A percentile compares a stretch with the other conserved stretches of the same genome.
These are phyloP conservation scores for Iberis pinnata DNA, from an alignment of 345 rosid species.

Conservation along the genomic window DNA sequence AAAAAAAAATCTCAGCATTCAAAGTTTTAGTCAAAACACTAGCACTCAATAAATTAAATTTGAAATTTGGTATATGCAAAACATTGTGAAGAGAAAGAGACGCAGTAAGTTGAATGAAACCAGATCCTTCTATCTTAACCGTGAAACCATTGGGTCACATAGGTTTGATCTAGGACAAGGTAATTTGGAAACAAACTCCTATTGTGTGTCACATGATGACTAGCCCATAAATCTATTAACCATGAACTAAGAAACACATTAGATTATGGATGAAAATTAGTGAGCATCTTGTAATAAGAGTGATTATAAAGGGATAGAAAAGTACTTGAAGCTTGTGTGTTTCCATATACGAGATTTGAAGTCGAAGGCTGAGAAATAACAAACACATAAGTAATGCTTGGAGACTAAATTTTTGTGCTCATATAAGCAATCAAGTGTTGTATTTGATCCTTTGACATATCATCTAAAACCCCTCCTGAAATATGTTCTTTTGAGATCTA, in stretches of 20 bases:
- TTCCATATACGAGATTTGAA: too few relatives aligned
- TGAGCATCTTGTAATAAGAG: not conserved
- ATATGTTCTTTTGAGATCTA: too few relatives aligned
- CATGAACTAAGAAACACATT: not conserved
- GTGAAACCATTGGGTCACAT: not conserved
- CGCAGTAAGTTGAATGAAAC: not conserved
- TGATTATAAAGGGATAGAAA: too few relatives aligned
- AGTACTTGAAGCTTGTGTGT: too few relatives aligned
- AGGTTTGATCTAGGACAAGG: not conserved
- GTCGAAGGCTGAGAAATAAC: too few relatives aligned
- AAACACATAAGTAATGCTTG: too few relatives aligned
- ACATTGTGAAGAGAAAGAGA: not conserved
- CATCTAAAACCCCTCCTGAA: too few relatives aligned
- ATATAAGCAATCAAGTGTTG: too few relatives aligned
- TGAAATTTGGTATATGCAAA: not conserved
- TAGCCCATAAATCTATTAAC: not conserved
- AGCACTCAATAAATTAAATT: not conserved
- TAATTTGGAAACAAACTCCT: not conserved
- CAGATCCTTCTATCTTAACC: not conserved
- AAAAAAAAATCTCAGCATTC: not conserved
- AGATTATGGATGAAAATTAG: not conserved
- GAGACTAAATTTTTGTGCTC: too few relatives aligned
- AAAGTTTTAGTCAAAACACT: not conserved
- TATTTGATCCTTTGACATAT: too few relatives aligned
- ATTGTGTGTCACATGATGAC: not conserved